Conservation (phyloP, 2,329 filamentous ascomycete genomes). For the Colletotrichum sp. region DNA sequence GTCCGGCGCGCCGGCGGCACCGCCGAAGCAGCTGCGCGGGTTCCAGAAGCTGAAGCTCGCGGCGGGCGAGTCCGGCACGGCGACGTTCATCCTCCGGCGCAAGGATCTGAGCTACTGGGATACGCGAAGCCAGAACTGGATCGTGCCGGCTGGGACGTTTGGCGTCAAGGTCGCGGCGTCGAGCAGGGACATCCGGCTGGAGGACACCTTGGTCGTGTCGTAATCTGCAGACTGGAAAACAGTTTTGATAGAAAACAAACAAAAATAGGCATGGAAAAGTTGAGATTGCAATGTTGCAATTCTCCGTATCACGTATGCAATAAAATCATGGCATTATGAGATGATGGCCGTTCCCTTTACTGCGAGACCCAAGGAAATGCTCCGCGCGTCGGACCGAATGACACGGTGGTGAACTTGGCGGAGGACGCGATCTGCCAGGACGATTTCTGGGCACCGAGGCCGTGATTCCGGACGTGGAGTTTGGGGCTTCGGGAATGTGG, state of each 20-base stretch:
- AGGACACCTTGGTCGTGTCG: conserved; percentile 26
- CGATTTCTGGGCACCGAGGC: background rate
- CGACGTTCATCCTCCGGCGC: conserved; percentile 61
- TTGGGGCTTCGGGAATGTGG: conserved; percentile 3
- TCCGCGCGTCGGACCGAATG: background rate
- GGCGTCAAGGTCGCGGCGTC: conserved; percentile 49
- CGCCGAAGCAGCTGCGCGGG: conserved; percentile 67
- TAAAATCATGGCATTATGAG: background rate
- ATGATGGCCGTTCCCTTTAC: background rate
- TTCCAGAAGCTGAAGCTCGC: conserved; percentile 67
- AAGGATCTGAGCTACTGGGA: conserved; percentile 74
- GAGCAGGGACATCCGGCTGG: conserved; percentile 49
- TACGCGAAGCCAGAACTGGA: conserved; percentile 64
- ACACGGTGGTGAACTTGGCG: background rate
- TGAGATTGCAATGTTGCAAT: background rate
- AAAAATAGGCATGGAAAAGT: background rate
- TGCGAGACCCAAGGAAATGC: background rate
- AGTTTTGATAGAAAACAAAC: background rate
- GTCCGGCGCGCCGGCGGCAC: conserved; percentile 40
- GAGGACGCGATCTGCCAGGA: background rate
- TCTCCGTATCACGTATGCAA: background rate
- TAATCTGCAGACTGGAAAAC: background rate
- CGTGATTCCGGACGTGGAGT: background rate
- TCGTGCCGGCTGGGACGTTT: conserved; percentile 51
- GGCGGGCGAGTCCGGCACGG: conserved; percentile 49